phyloP scores from a whole-genome alignment of 257 asterid genomes.

The Mitragyna speciosa region DNA sequence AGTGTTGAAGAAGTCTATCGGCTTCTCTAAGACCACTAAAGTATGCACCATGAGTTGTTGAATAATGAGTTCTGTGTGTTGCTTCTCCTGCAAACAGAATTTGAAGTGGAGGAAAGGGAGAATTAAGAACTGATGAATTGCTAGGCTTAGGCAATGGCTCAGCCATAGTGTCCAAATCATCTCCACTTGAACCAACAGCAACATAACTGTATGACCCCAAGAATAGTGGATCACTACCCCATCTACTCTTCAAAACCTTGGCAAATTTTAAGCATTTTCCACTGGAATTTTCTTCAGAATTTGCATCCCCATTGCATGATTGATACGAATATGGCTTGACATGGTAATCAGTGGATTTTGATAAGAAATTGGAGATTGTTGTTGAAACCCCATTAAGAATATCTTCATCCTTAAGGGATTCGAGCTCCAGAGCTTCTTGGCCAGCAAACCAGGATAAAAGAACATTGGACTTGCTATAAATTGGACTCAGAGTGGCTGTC shows the following conservation, averaged over 20 bases:
- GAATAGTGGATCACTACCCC: constrained; percentile 91
- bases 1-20: constrained; percentile 77
- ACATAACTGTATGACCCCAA: constrained; percentile 80
- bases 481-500: constrained; percentile 57
- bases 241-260: constrained; percentile 58
- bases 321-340: not conserved
- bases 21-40: constrained; percentile 93
- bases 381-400: constrained; percentile 56
- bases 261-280: constrained; percentile 28
- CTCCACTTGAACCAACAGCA: constrained; percentile 77
- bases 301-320: constrained; percentile 29
- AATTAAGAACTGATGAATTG: constrained; percentile 4
- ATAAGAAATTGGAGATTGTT: constrained; percentile 52
- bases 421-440: constrained; percentile 69
- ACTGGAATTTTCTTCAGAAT: constrained; percentile 5
- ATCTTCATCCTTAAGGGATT: constrained; percentile 56
- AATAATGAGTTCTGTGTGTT: constrained; percentile 72
- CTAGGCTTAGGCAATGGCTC: constrained; percentile 62
- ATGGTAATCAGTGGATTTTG: constrained; percentile 15
- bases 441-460: constrained; percentile 82
- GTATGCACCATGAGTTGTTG: constrained; percentile 96
- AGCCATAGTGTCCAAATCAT: constrained; percentile 74
- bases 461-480: constrained; percentile 50
- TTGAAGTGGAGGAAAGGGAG: constrained; percentile 48
- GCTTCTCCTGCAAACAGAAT: constrained; percentile 92